These are phyloP conservation scores for Collybia mongolica DNA, from an alignment of 768 basidiomycete genomes.

Conservation along the genomic window DNA sequence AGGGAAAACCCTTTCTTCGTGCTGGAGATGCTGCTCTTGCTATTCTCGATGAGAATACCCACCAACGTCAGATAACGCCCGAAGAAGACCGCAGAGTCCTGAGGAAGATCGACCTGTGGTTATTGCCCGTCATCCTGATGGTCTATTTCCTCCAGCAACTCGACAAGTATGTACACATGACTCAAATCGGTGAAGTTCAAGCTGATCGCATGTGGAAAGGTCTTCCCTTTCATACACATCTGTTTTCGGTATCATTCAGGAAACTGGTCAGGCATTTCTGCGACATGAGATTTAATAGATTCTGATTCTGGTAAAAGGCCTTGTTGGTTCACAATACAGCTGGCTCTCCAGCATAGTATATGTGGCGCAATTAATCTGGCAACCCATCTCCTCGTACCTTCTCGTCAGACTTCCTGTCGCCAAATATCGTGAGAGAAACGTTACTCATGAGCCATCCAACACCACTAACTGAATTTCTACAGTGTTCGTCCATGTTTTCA, in stretches of 20 bases:
- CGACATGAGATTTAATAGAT: not conserved
- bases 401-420: constrained; percentile 39
- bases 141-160: constrained; percentile 44
- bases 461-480: not conserved
- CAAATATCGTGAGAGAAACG: constrained; percentile 29
- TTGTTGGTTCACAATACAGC: constrained; percentile 41
- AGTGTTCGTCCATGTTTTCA: constrained; percentile 37
- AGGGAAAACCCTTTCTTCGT: too few relatives aligned
- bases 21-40: constrained; percentile 29
- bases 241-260: constrained; percentile 38
- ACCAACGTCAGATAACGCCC: constrained; percentile 23
- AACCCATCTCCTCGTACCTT: constrained; percentile 39
- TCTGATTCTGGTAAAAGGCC: constrained; percentile 15
- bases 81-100: constrained; percentile 31
- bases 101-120: constrained; percentile 37
- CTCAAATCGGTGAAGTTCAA: not conserved
- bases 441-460: constrained; percentile 1
- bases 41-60: constrained; percentile 21
- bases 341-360: constrained; percentile 45
- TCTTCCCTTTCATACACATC: constrained; percentile 48
- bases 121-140: constrained; percentile 36
- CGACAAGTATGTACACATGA: constrained; percentile 33
- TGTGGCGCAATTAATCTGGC: constrained; percentile 42
- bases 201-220: constrained; percentile 13
- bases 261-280: constrained; percentile 24